Evolutionary conservation across 2,329 filamentous ascomycete genomes (phyloP), one percentile per base, ranked within the genome.

Genomic region (Fusarium scirpi): DNA sequence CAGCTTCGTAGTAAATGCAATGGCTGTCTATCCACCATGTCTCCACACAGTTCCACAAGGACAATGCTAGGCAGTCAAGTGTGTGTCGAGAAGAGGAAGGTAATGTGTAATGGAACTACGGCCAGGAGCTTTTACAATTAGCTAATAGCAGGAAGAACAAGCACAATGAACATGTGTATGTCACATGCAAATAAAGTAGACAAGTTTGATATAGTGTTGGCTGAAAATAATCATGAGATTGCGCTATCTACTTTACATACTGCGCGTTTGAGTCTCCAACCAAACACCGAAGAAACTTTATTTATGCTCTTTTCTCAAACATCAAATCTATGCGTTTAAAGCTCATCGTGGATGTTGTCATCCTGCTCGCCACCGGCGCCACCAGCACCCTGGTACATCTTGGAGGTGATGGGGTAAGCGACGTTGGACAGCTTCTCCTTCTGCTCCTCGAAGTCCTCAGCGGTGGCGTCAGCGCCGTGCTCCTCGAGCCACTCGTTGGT

Each of bases 361-460:
- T 90, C 92, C 69, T 84, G 87, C 62, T 71, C 75, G 63, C 85
- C 88, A 74, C 86, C 88, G 70, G 87, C 89, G 74, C 59, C 61
- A 44, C 61, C 61, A 18, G 87, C 91, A 76, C 87, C 86, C 76
- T 86, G 82, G 87, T 98, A 98, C 78, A 98, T 89, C 90, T 99
- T 99, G 86, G 93, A 97, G 77, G 96, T 99, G 85, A 99, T 99
- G 75, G 96, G 96, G 86, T 98, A 98, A 58, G 96, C 96, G 72
- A 98, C 93, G 82, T 92, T 92, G 77, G 93, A 97, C 75, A 99
- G 89, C 89, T 98, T 98, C 92, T 99, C 95, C 88, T 97, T 97
- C 88, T 98, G 95, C 90, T 99, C 96, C 84, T 98, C 94, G 78
- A 98, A 98, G 86, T 98, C 96, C 86, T 98, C 95, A 65, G 94